Conservation (phyloP, 2,329 filamentous ascomycete species). For the Hypomyces rosellus region DNA sequence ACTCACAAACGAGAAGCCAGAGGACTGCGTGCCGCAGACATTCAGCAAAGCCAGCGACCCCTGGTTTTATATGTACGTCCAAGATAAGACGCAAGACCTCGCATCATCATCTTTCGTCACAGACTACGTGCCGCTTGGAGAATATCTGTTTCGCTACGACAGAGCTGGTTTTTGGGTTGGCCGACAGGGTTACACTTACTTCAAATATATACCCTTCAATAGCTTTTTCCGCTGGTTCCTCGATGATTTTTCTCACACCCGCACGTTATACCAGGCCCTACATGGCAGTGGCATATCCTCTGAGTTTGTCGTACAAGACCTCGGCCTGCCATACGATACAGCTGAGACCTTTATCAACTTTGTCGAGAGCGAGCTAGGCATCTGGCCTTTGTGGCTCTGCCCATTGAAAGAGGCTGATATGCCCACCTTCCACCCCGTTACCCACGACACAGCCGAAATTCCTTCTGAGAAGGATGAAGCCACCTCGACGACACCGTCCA, state of each 20-base stretch:
- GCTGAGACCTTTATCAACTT: slow-evolving; percentile 27
- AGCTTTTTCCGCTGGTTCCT: slow-evolving; percentile 50
- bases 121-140: slow-evolving; percentile 25
- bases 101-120: background rate
- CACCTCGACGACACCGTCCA: background rate
- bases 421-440: slow-evolving; percentile 20
- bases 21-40: slow-evolving; percentile 13
- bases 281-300: slow-evolving; percentile 51
- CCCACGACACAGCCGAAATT: background rate
- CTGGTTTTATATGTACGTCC: slow-evolving; percentile 60
- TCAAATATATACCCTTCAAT: slow-evolving; percentile 45
- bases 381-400: slow-evolving; percentile 26
- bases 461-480: no score
- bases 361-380: slow-evolving; percentile 19
- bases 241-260: slow-evolving; percentile 55
- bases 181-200: slow-evolving; percentile 52
- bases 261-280: slow-evolving; percentile 56
- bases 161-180: slow-evolving; percentile 61
- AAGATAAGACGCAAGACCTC: slow-evolving; percentile 22
- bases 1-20: slow-evolving; percentile 23
- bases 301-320: slow-evolving; percentile 56
- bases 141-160: slow-evolving; percentile 58
- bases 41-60: slow-evolving; percentile 52
- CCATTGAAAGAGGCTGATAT: slow-evolving; percentile 14
- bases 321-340: slow-evolving; percentile 49